phyloP scores from a whole-genome alignment of 495 filamentous ascomycete genomes.

The Bryoglossum gracile region DNA sequence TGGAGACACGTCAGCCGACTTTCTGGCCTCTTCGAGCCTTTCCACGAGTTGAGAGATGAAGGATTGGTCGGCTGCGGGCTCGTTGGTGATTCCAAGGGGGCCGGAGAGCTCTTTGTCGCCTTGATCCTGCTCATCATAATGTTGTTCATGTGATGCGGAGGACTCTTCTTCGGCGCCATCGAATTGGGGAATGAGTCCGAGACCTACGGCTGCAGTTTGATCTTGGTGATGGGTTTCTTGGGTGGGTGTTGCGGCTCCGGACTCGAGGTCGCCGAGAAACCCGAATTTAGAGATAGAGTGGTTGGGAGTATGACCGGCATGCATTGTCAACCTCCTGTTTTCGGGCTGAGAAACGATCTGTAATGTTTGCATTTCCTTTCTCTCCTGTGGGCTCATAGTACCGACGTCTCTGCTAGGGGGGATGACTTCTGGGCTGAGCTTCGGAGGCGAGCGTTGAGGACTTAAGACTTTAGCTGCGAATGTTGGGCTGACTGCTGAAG shows the following conservation, averaged over 20 bases:
- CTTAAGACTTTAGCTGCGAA: slow-evolving; percentile 24
- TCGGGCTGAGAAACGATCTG: slow-evolving; percentile 16
- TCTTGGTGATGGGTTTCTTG: slow-evolving; percentile 7
- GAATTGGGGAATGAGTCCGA: background rate
- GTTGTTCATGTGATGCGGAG: background rate
- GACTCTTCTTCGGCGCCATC: background rate
- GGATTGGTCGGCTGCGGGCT: slow-evolving; percentile 9
- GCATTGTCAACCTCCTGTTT: slow-evolving; percentile 23
- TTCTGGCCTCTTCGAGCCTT: slow-evolving; percentile 22
- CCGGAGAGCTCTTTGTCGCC: slow-evolving; percentile 21
- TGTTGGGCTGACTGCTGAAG: slow-evolving; percentile 20
- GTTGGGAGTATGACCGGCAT: slow-evolving; percentile 27
- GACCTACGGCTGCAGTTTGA: background rate
- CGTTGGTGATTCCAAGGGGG: slow-evolving; percentile 18
- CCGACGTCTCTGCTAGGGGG: slow-evolving; percentile 2
- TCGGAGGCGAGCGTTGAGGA: slow-evolving; percentile 13
- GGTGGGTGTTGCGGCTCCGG: slow-evolving; percentile 20
- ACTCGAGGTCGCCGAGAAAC: slow-evolving; percentile 10
- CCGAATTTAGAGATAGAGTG: slow-evolving; percentile 22
- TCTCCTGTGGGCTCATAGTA: background rate
- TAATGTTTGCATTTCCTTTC: slow-evolving; percentile 13
- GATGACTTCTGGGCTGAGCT: slow-evolving; percentile 11
- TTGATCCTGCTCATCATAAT: slow-evolving; percentile 5
- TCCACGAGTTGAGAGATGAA: slow-evolving; percentile 19
- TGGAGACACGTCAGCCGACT: slow-evolving; percentile 13